Base-by-base conservation (phyloP, 2,329 filamentous ascomycete genomes). In the Elsinoe batatas region DNA sequence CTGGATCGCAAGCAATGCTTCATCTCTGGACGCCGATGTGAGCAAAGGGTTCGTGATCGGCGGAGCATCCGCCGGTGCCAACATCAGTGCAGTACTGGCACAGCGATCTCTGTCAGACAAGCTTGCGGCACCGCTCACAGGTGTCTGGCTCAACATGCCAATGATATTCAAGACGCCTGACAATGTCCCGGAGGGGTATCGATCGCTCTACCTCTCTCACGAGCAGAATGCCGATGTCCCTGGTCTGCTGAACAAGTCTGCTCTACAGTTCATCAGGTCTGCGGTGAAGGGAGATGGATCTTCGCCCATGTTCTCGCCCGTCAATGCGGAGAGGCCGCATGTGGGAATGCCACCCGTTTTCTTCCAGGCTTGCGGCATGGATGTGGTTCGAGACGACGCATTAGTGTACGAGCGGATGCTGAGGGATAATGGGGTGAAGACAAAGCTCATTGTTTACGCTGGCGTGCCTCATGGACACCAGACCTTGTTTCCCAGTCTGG, bases 381-480 rank as follows among this genome's bases (percentile, higher is more conserved):
- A 81, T 61, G 73, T 72, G 0, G 59, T 77, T 2, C 65, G 79
- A 3, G 79, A 82, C 57, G 78, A 80, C 54, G 75, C 67, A 0
- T 58, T 81, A 42, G 72, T 80, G 0, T 81, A 79, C 58, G 77
- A 79, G 59, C 64, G 69, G 36, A 62, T 75, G 2, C 61, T 81
- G 57, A 65, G 70, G 33, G 73, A 75, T 51, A 69, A 74, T 1
- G 71, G 66, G 3, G 67, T 78, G 5, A 62, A 67, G 60, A 78
- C 76, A 1, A 70, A 66, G 47, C 36, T 78, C 10, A 71, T 77
- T 58, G 61, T 74, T 5, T 76, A 72, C 60, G 58, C 66, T 0
- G 74, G 73, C 0, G 64, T 72, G 54, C 72, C 71, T 8, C 74
- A 76, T 63, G 70, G 68, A 63, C 61, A 79, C 47, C 65, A 62